These are phyloP conservation scores for Aspergillus proliferans DNA, from an alignment of 2,329 filamentous ascomycete genomes.

Conservation along the genomic window DNA sequence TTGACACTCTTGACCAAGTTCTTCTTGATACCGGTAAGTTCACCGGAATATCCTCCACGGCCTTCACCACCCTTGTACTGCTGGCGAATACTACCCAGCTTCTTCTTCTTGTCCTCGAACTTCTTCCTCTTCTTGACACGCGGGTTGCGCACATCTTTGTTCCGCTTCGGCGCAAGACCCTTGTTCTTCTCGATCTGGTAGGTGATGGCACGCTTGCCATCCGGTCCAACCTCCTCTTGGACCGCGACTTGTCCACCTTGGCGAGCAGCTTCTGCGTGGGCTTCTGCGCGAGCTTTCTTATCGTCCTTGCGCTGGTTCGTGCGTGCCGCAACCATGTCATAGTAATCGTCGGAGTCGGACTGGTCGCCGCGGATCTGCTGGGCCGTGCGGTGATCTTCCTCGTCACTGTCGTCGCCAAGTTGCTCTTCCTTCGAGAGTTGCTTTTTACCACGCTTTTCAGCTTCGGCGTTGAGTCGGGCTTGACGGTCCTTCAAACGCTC, in stretches of 20 bases:
- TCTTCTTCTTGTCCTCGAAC: constrained; percentile 97
- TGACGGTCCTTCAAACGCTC: constrained; percentile 83
- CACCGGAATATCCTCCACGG: constrained; percentile 80
- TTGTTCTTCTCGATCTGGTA: constrained; percentile 98
- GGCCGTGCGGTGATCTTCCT: constrained; percentile 53
- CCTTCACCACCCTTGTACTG: constrained; percentile 82
- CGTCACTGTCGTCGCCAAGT: constrained; percentile 65
- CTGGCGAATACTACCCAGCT: constrained; percentile 77
- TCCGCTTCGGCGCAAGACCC: constrained; percentile 78
- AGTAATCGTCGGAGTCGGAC: constrained; percentile 58
- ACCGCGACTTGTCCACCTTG: constrained; percentile 57
- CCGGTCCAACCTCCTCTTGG: constrained; percentile 64
- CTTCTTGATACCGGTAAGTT: constrained; percentile 91
- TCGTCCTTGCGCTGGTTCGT: constrained; percentile 56
- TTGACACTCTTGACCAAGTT: constrained; percentile 89
- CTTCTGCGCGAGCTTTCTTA: constrained; percentile 63
- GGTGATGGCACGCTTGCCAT: constrained; percentile 86
- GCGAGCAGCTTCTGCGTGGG: constrained; percentile 49
- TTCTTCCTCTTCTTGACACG: constrained; percentile 97
- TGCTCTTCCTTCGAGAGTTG: constrained; percentile 57
- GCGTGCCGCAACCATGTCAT: constrained; percentile 72
- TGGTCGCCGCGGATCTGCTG: constrained; percentile 39
- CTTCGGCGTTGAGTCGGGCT: constrained; percentile 79
- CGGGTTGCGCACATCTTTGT: constrained; percentile 92
- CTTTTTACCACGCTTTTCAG: constrained; percentile 72